Conservation (phyloP, 495 filamentous ascomycete species). For the Lepidopterella palustris region DNA sequence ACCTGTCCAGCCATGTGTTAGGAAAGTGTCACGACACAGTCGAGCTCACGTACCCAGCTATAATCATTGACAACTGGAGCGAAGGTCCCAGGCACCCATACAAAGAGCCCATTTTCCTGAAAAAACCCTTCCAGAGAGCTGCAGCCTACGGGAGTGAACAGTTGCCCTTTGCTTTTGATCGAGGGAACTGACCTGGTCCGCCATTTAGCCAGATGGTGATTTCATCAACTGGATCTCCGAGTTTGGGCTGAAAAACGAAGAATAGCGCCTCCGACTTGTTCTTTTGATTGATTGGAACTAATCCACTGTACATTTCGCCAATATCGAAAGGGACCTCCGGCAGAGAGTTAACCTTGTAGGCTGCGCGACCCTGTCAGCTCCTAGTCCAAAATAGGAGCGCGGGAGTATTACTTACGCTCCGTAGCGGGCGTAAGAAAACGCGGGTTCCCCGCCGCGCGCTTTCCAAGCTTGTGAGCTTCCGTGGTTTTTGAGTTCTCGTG, state of each 20-base stretch:
- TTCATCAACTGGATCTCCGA: constrained; percentile 34
- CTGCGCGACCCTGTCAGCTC: background rate
- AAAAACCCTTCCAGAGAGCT: constrained; percentile 61
- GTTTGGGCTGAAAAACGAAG: constrained; percentile 47
- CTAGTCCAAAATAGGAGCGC: background rate
- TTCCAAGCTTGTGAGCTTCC: background rate
- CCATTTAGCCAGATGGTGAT: constrained; percentile 31
- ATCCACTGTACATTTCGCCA: constrained; percentile 31
- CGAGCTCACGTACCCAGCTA: constrained; percentile 46
- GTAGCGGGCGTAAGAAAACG: background rate
- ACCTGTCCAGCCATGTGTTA: constrained; percentile 57
- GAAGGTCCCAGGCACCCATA: constrained; percentile 55
- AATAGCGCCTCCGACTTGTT: constrained; percentile 42
- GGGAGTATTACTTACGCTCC: background rate
- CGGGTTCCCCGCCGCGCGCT: background rate
- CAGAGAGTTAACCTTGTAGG: background rate
- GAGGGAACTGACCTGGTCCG: constrained; percentile 21
- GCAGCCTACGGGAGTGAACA: constrained; percentile 40
- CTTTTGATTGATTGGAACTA: constrained; percentile 26
- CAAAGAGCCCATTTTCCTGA: constrained; percentile 60
- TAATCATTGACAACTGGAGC: constrained; percentile 55
- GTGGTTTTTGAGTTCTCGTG: background rate
- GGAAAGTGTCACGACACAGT: constrained; percentile 30
- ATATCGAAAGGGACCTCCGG: constrained; percentile 12
- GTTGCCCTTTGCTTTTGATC: background rate